Evolutionary conservation across 129 eudicot species (phyloP).

Genomic region (Artemisia argyi): DNA sequence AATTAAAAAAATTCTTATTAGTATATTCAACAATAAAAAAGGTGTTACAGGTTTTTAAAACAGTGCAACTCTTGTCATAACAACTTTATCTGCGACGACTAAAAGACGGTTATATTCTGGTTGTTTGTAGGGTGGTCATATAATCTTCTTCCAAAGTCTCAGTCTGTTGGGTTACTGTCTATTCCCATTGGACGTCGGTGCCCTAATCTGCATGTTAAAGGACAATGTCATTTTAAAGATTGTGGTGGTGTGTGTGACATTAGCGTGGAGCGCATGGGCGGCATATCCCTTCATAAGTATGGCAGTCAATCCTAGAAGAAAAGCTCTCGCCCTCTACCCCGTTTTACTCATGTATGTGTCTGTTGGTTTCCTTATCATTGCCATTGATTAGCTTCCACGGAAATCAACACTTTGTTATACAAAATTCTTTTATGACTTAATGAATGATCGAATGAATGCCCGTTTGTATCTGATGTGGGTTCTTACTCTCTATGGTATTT

Average conservation of each 20-base stretch:
- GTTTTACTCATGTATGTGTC: slow-evolving; percentile 96
- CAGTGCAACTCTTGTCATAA: too few species aligned
- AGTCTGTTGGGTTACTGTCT: slow-evolving; percentile 94
- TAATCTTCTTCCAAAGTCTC: slow-evolving; percentile 94
- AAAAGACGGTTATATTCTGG: neutral
- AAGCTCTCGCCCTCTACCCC: slow-evolving; percentile 95
- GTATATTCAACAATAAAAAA: too few species aligned
- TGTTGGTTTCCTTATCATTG: slow-evolving; percentile 92
- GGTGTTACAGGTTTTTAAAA: too few species aligned
- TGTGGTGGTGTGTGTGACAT: slow-evolving; percentile 74
- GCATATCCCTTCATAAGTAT: slow-evolving; percentile 97
- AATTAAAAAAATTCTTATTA: too few species aligned
- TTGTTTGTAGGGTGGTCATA: slow-evolving; percentile 84
- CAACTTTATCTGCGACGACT: neutral
- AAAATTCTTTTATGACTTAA: slow-evolving; percentile 21
- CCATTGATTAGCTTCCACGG: slow-evolving; percentile 59
- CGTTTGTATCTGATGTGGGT: slow-evolving; percentile 12
- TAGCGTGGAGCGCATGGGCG: slow-evolving; percentile 99
- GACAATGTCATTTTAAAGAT: slow-evolving; percentile 75
- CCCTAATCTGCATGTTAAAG: slow-evolving; percentile 81
- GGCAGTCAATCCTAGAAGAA: slow-evolving; percentile 89
- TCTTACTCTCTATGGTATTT: neutral
- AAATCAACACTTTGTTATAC: slow-evolving; percentile 12
- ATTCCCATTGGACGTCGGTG: slow-evolving; percentile 89
- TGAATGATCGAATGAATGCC: neutral